Base-by-base conservation (phyloP, 768 basidiomycete species). In the Sporobolomyces phaffii region DNA sequence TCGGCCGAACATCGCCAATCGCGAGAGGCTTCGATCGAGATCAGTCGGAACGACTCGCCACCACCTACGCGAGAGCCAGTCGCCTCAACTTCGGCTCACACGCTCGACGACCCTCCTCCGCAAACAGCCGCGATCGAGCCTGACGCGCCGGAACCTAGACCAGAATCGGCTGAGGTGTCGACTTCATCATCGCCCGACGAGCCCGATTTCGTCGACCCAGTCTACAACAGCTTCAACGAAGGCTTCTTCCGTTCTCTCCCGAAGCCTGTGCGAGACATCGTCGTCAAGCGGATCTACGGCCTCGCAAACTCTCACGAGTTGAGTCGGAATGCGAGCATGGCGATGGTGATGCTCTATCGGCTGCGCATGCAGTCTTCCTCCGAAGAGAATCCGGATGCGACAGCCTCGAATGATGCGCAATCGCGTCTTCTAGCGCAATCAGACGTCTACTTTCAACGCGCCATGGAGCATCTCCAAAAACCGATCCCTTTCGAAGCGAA, bases 401-500 rank as follows among this genome's bases (percentile, higher is more conserved):
- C 47, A 20, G 36, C 28, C 6, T 36, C 28, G 6, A 26, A 29
- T 1, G 63, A 64, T 13, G 63, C 64, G 24, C 68, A 65, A 28
- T 54, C 63, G 5, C 24, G 34, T 13, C 43, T 69, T 2, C 45
- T 69, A n/a, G 68, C 68, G 1, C 68, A 65, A 34, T 57, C 53
- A 34, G 54, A 69, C 33, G 24, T 29, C 22, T 69, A 57, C 63
- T 69, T 69, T 31, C 63, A 69, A 29, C 47, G 43, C 3, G 68
- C 68, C 10, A 50, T 70, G 57, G 61, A 60, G 54, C 64, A 62
- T 36, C 33, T 67, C 13, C 65, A 48, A 34, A 51, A 51, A 29
- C 57, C 60, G 34, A 70, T 70, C 38, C 69, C 69, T 15, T 51
- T 70, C 50, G 69, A 70, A 20, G 64, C 69, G 22, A 65, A 70